Evolutionary conservation across 345 rosid genomes (phyloP).

Genomic region (Bretschneidera sinensis): DNA sequence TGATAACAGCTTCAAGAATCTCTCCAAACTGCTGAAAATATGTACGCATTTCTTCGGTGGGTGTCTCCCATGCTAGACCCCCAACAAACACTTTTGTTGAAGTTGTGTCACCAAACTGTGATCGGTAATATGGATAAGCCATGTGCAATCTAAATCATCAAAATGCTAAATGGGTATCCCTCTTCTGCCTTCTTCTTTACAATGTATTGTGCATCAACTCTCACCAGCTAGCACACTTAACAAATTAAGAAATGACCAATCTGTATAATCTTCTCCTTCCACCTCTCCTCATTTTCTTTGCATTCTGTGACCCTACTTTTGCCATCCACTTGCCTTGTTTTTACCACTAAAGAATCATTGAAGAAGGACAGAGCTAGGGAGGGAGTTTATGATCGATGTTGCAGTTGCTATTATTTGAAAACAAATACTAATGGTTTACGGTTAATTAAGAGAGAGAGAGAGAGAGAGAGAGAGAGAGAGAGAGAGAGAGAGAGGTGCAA

Average conservation of each 20-base stretch:
- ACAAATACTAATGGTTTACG: not conserved
- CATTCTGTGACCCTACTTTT: constrained; percentile 9
- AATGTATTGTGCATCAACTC: too few species aligned
- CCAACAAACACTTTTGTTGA: constrained; percentile 86
- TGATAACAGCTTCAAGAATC: constrained; percentile 94
- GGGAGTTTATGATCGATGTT: constrained; percentile 8
- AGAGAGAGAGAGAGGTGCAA: too few species aligned
- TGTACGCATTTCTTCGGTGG: constrained; percentile 71
- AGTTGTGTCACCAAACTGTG: constrained; percentile 93
- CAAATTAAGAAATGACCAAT: too few species aligned
- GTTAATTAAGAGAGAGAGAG: constrained; percentile 27
- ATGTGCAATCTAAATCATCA: constrained; percentile 24
- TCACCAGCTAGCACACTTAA: too few species aligned
- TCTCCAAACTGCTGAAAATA: constrained; percentile 90
- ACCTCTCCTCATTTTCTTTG: constrained; percentile 19
- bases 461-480: constrained; percentile 15
- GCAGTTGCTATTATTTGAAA: constrained; percentile 11
- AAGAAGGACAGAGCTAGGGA: constrained; percentile 20
- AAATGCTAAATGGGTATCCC: constrained; percentile 14
- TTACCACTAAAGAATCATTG: constrained; percentile 18
- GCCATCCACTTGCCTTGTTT: constrained; percentile 5
- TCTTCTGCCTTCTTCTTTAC: too few species aligned
- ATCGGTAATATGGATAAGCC: constrained; percentile 67
- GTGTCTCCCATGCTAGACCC: constrained; percentile 97
- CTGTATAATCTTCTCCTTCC: not conserved